A percentile compares a stretch with the other conserved stretches of the same genome.
These are phyloP conservation scores for Juglanconis sp. DNA, from an alignment of 2,329 filamentous ascomycete species.

Conservation along the genomic window DNA sequence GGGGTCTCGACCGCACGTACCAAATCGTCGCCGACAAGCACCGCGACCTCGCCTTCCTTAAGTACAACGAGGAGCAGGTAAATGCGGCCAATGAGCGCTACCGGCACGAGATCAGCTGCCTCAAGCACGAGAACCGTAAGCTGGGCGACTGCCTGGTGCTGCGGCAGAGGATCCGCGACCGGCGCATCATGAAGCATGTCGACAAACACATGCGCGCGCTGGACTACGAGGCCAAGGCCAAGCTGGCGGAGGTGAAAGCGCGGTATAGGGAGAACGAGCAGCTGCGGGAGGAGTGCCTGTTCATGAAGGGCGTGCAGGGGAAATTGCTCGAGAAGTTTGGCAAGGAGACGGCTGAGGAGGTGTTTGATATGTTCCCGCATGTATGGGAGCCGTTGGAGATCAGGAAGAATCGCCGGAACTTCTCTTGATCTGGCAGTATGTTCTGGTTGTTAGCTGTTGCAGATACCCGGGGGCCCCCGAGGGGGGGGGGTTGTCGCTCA, in stretches of 20 bases:
- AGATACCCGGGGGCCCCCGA: too few species aligned
- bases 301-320: neutral
- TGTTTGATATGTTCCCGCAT: slow-evolving; percentile 14
- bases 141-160: slow-evolving; percentile 12
- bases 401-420: slow-evolving; percentile 15
- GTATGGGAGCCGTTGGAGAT: slow-evolving; percentile 10
- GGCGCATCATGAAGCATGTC: slow-evolving; percentile 10
- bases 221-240: slow-evolving; percentile 2
- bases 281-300: slow-evolving; percentile 2
- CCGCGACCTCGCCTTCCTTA: slow-evolving; percentile 2
- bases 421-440: slow-evolving; percentile 2
- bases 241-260: slow-evolving; percentile 13
- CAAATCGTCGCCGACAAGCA: slow-evolving; percentile 7
- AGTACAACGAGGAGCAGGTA: slow-evolving; percentile 3
- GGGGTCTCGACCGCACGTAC: slow-evolving; percentile 6
- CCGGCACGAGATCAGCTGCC: slow-evolving; percentile 1
- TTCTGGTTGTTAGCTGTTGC: too few species aligned
- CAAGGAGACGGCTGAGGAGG: slow-evolving; percentile 11
- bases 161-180: slow-evolving; percentile 3
- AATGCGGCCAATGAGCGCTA: slow-evolving; percentile 7
- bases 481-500: too few species aligned
- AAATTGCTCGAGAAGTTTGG: slow-evolving; percentile 8
- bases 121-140: slow-evolving; percentile 16
- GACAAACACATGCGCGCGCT: slow-evolving; percentile 11
- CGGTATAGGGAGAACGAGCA: slow-evolving; percentile 2